Percentiles rank a stretch among this genome's conserved stretches.
Conservation (phyloP, 371 early-diverging fungal genomes). For the Haplosporangium sp. region DNA sequence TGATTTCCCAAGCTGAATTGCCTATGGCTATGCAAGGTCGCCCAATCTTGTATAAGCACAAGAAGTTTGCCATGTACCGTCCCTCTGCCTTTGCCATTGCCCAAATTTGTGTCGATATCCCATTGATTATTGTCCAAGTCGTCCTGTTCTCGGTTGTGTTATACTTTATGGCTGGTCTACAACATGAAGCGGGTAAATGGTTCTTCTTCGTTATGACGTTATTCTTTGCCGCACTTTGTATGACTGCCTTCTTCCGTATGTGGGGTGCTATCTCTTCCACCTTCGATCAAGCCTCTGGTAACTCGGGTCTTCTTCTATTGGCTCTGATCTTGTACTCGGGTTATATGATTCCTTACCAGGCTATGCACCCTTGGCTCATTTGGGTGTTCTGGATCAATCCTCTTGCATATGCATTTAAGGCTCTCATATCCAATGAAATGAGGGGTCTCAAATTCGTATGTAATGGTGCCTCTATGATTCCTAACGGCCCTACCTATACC, state of each 20-base stretch:
- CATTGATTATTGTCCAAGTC: slow-evolving; percentile 59
- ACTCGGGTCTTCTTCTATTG: slow-evolving; percentile 68
- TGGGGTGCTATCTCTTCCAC: slow-evolving; percentile 64
- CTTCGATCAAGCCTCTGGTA: slow-evolving; percentile 66
- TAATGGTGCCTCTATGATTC: slow-evolving; percentile 61
- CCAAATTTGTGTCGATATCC: slow-evolving; percentile 64
- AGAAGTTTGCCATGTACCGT: slow-evolving; percentile 67
- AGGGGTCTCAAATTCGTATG: slow-evolving; percentile 69
- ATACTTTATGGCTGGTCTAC: slow-evolving; percentile 74
- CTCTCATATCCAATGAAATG: slow-evolving; percentile 82
- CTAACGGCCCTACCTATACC: slow-evolving; percentile 66
- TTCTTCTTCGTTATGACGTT: slow-evolving; percentile 64
- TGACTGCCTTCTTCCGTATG: slow-evolving; percentile 69
- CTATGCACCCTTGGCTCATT: slow-evolving; percentile 78
- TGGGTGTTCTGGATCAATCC: slow-evolving; percentile 85
- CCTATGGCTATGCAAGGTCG: slow-evolving; percentile 66
- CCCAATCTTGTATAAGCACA: slow-evolving; percentile 63
- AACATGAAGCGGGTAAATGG: slow-evolving; percentile 62
- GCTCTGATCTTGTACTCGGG: slow-evolving; percentile 71
- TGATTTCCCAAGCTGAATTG: slow-evolving; percentile 64
- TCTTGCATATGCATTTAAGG: slow-evolving; percentile 76
- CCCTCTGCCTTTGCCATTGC: slow-evolving; percentile 69
- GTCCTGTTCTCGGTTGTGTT: slow-evolving; percentile 65
- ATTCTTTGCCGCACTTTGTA: slow-evolving; percentile 60
- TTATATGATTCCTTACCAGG: slow-evolving; percentile 70